phyloP scores from a whole-genome alignment of 106 monocot genomes.

The Dioscorea dumetorum region DNA sequence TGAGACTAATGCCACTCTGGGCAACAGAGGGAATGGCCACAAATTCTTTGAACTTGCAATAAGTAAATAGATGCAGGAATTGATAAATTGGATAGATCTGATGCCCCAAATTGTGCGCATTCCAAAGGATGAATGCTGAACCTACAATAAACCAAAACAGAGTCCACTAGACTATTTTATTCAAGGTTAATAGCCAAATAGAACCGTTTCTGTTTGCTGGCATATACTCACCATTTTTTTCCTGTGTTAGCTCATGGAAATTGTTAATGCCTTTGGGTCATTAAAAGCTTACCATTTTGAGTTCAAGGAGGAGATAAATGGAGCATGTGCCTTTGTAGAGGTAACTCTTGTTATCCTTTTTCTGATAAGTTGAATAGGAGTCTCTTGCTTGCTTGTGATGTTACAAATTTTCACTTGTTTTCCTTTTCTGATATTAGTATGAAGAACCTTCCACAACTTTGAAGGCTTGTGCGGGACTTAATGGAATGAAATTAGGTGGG shows the following conservation, averaged over 20 bases:
- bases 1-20: no score
- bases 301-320: slow-evolving; percentile 53
- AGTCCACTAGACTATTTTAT: no score
- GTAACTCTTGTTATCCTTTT: slow-evolving; percentile 23
- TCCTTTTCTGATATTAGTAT: slow-evolving; percentile 43
- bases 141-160: no score
- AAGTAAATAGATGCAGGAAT: no score
- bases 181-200: no score
- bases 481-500: slow-evolving; percentile 87
- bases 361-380: neutral
- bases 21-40: no score
- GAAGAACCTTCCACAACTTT: slow-evolving; percentile 61
- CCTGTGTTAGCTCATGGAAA: slow-evolving; percentile 58
- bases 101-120: no score
- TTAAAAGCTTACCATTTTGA: slow-evolving; percentile 69
- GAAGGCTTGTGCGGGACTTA: slow-evolving; percentile 80
- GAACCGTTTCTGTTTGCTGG: no score
- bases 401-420: neutral
- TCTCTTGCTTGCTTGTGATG: neutral
- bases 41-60: no score
- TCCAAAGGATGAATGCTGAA: no score
- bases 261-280: slow-evolving; percentile 62
- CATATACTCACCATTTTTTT: slow-evolving; percentile 8
- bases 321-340: slow-evolving; percentile 83
- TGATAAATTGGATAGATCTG: no score